Evolutionary conservation across 768 basidiomycete species (phyloP).

Genomic region (Rhizopogon vulgaris): DNA sequence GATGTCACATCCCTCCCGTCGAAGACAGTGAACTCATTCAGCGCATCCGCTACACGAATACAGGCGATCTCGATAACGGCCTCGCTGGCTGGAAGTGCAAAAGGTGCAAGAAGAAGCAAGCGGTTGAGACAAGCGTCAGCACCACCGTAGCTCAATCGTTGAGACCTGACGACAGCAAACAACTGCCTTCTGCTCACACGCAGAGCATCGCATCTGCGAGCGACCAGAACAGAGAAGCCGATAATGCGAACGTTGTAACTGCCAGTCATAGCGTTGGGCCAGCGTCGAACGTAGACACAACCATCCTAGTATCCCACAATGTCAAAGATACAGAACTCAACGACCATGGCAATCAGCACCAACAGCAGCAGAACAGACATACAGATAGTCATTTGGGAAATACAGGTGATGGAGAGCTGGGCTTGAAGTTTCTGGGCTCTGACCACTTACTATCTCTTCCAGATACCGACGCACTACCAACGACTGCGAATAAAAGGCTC

Average conservation of each 20-base stretch:
- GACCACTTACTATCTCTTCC: neutral
- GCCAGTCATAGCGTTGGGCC: neutral
- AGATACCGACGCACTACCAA: neutral
- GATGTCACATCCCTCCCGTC: conserved; percentile 28
- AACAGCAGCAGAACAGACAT: neutral
- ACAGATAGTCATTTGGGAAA: neutral
- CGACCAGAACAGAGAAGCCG: neutral
- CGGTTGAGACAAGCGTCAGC: neutral
- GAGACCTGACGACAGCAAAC: neutral
- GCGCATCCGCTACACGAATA: conserved; percentile 19
- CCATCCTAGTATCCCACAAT: neutral
- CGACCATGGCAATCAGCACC: neutral
- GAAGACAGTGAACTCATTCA: conserved; percentile 18
- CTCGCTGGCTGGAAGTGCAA: conserved; percentile 24
- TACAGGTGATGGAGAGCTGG: neutral
- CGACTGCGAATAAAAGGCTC: neutral
- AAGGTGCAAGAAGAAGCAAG: conserved; percentile 22
- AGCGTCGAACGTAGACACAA: neutral
- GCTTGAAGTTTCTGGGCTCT: neutral
- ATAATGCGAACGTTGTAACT: neutral
- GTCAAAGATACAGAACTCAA: neutral
- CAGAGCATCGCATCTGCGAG: neutral
- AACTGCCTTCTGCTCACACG: neutral
- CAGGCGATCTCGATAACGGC: conserved; percentile 16
- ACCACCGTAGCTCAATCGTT: neutral